Conservation (phyloP, 2,329 filamentous ascomycete species). For the Camillea tinctor region DNA sequence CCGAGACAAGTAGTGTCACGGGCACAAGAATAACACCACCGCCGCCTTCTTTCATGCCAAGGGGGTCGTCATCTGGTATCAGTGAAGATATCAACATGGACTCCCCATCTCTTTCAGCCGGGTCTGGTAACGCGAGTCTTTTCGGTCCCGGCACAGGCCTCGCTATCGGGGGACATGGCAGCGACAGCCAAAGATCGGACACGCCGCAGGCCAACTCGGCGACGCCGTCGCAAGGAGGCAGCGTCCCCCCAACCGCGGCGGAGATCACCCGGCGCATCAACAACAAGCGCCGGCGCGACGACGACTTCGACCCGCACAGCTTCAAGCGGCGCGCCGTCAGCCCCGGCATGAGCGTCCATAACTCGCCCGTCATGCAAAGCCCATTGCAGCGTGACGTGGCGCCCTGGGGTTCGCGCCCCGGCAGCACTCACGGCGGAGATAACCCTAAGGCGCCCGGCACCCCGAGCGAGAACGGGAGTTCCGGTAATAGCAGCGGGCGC, state of each 20-base stretch:
- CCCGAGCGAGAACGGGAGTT: constrained; percentile 49
- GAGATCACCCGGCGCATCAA: constrained; percentile 78
- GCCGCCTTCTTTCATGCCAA: constrained; percentile 63
- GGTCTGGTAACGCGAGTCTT: constrained; percentile 34
- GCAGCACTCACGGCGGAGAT: constrained; percentile 56
- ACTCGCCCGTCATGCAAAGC: constrained; percentile 84
- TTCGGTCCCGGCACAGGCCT: constrained; percentile 33
- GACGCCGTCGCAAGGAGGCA: constrained; percentile 31
- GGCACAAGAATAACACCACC: constrained; percentile 50
- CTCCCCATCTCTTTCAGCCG: constrained; percentile 53
- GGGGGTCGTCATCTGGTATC: constrained; percentile 57
- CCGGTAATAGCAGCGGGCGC: constrained; percentile 36
- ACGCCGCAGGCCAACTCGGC: constrained; percentile 37
- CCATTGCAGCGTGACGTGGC: constrained; percentile 70
- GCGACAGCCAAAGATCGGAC: constrained; percentile 33
- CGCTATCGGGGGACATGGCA: constrained; percentile 31
- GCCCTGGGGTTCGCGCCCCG: constrained; percentile 70
- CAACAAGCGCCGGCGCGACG: constrained; percentile 81
- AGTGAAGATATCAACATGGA: constrained; percentile 75
- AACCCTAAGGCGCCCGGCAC: constrained; percentile 43
- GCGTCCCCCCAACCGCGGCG: constrained; percentile 60
- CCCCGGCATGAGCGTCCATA: constrained; percentile 86
- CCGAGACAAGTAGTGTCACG: constrained; percentile 59
- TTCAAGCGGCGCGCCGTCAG: constrained; percentile 92
- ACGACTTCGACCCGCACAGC: constrained; percentile 82